Evolutionary conservation across 75 land plant species (phyloP).

Genomic region (Cunninghamia lanceolata): DNA sequence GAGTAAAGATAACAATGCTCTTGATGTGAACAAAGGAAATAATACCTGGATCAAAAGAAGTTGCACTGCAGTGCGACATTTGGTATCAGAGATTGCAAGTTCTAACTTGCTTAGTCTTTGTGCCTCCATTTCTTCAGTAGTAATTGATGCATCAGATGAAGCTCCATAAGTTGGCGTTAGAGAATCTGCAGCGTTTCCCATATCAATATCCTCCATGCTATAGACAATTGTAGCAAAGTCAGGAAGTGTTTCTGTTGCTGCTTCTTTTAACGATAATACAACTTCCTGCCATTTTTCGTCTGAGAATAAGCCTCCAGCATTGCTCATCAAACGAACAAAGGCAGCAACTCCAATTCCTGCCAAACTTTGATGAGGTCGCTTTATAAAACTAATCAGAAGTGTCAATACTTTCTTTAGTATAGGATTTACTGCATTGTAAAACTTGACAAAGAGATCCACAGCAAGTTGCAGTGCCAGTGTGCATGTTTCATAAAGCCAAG

Average conservation of each 20-base stretch:
- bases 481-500: constrained; percentile 99
- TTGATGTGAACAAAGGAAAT: neutral
- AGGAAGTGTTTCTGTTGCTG: constrained; percentile 82
- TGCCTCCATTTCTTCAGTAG: constrained; percentile 47
- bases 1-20: neutral
- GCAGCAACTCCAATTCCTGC: constrained; percentile 99
- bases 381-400: constrained; percentile 86
- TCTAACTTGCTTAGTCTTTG: constrained; percentile 39
- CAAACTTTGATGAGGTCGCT: constrained; percentile 97
- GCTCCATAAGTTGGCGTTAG: constrained; percentile 17
- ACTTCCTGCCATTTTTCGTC: constrained; percentile 97
- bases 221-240: constrained; percentile 63
- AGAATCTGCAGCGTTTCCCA: constrained; percentile 15
- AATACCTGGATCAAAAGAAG: constrained; percentile 91
- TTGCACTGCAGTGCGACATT: constrained; percentile 93
- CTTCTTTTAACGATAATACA: constrained; percentile 72
- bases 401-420: constrained; percentile 72
- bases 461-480: constrained; percentile 93
- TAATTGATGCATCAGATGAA: constrained; percentile 17
- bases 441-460: constrained; percentile 96
- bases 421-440: constrained; percentile 86
- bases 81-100: constrained; percentile 70
- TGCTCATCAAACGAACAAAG: constrained; percentile 93
- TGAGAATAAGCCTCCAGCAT: constrained; percentile 82
- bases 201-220: constrained; percentile 29